A percentile compares a stretch with the other conserved stretches of the same genome.
Evolutionary conservation across 176 grass and related monocot species (phyloP).

Genomic region (Eremochloa ophiuroides): DNA sequence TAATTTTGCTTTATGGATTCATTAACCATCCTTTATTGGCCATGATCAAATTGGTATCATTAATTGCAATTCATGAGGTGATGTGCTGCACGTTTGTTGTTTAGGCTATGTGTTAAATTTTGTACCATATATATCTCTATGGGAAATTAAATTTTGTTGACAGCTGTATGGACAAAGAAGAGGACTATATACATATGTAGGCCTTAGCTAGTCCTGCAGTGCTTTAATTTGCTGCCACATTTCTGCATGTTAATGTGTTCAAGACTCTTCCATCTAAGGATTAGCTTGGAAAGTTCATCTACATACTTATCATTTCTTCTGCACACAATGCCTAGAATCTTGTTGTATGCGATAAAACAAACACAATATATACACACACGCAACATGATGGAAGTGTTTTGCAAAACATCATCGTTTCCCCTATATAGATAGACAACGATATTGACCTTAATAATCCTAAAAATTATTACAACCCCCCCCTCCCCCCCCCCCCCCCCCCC

Average conservation of each 20-base stretch:
- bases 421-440: not conserved
- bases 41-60: conserved; percentile 9
- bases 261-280: not conserved
- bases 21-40: conserved; percentile 15
- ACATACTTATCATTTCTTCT: not conserved
- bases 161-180: conserved; percentile 15
- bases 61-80: conserved; percentile 23
- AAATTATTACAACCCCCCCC: not conserved
- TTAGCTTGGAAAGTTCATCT: not conserved
- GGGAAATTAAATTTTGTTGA: conserved; percentile 36
- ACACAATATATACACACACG: not conserved
- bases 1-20: conserved; percentile 24
- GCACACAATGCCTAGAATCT: not conserved
- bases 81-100: conserved; percentile 38
- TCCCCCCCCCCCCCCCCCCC: not conserved
- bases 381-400: not conserved
- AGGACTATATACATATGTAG: not conserved
- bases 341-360: not conserved
- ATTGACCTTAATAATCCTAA: not conserved
- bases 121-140: conserved; percentile 19
- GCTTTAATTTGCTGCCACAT: not conserved
- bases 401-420: not conserved
- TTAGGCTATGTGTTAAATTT: not conserved
- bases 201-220: not conserved
- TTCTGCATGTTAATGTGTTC: not conserved